Percentiles rank a stretch among this genome's conserved stretches.
Evolutionary conservation across 2,329 filamentous ascomycete species (phyloP).

Genomic region (Calonectria montana): DNA sequence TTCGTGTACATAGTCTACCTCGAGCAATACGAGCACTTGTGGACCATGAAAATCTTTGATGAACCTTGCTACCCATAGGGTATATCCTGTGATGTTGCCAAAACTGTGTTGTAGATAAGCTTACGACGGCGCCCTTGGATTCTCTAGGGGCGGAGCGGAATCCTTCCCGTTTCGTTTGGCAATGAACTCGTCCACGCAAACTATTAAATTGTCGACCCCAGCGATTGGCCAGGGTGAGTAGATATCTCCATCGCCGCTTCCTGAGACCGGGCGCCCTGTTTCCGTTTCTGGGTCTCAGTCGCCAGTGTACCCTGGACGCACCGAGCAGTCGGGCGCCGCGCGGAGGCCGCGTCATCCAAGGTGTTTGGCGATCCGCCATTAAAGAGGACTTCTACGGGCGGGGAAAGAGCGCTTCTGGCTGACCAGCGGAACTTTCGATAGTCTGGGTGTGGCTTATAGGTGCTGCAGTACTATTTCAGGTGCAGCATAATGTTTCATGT

Average conservation of each 20-base stretch:
- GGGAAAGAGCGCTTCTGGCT: neutral
- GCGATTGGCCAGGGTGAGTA: neutral
- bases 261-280: neutral
- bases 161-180: neutral
- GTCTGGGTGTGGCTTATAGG: neutral
- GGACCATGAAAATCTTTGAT: constrained; percentile 18
- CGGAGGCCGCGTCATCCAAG: constrained; percentile 40
- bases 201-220: neutral
- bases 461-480: neutral
- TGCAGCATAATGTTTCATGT: constrained; percentile 1
- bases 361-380: constrained; percentile 25
- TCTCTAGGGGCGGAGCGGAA: constrained; percentile 1
- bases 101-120: constrained; percentile 25
- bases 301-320: constrained; percentile 14
- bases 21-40: constrained; percentile 29
- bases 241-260: neutral
- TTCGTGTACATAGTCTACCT: constrained; percentile 34
- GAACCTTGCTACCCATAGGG: neutral
- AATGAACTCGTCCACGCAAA: neutral
- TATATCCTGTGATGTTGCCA: constrained; percentile 15
- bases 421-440: neutral
- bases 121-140: constrained; percentile 21
- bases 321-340: constrained; percentile 24
- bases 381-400: neutral
- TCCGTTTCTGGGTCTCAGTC: neutral